Evolutionary conservation across 2,329 filamentous ascomycete species (phyloP), one percentile per base, ranked within the genome.

Genomic region (Tolypocladium sp.): DNA sequence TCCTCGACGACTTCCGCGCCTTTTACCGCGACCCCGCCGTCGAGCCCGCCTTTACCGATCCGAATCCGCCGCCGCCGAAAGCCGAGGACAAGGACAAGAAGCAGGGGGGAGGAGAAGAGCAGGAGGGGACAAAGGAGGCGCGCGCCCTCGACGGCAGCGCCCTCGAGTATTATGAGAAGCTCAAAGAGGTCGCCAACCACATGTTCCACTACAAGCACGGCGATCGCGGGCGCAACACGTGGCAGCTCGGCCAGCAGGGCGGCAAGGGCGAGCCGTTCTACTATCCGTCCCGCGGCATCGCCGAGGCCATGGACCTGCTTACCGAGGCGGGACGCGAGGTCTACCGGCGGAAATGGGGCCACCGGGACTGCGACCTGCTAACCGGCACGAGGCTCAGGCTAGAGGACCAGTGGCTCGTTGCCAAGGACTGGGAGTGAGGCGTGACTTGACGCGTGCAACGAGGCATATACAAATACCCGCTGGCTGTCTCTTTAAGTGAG

Each of bases 241-340:
- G 81, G 81, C 81, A 83, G 65, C 67, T 66, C 3, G 74, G 75
- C 37, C 81, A 84, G 65, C 73, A 69, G 6, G 81, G 81, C 37
- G 82, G 81, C 1, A 57, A 74, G 30, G 79, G 78, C 17, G 81
- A 84, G 65, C 80, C 80, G 1, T 84, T 77, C 61, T 79, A 82
- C 67, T 77, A 81, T 61, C 71, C 79, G 57, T 63, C 76, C 0
- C 73, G 73, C 2, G 81, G 79, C 1, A 71, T 82, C 57, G 71
- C 75, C 4, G 67, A 71, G 54, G 76, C 71, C 1, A 74, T 81
- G 59, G 71, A 75, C 59, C 70, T 81, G 56, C 66, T 77, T 22
- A 78, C 77, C 35, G 77, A 79, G 62, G 73, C 76, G 22, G 79
- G 79, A 0, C 66, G 70, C n/a, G 70, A 72, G 60, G 69, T 77